A percentile compares a stretch with the other conserved stretches of the same genome.
Conservation (phyloP, 2,329 filamentous ascomycete species). For the Helotiales sp. region DNA sequence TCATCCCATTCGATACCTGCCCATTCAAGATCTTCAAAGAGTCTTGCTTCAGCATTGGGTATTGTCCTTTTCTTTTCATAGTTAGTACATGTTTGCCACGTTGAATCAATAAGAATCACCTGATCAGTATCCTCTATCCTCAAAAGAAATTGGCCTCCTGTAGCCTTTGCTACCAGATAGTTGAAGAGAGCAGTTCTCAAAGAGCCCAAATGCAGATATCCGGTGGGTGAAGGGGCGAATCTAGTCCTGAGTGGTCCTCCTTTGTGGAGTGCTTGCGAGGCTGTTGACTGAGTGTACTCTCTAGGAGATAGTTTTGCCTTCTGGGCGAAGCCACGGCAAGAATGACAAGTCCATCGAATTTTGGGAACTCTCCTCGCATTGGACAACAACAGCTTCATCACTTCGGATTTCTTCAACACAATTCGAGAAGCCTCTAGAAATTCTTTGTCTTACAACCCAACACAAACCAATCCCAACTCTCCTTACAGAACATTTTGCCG, state of each 20-base stretch:
- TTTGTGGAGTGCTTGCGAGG: slow-evolving; percentile 45
- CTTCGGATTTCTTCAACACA: slow-evolving; percentile 7
- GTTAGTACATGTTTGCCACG: slow-evolving; percentile 23
- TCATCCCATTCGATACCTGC: slow-evolving; percentile 93
- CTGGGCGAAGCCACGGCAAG: slow-evolving; percentile 29
- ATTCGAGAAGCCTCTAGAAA: slow-evolving; percentile 12
- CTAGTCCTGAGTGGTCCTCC: slow-evolving; percentile 72
- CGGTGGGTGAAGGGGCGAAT: slow-evolving; percentile 95
- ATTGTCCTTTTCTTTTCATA: slow-evolving; percentile 78
- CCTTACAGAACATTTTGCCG: slow-evolving; percentile 9
- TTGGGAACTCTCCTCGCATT: slow-evolving; percentile 21
- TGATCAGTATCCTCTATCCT: slow-evolving; percentile 96
- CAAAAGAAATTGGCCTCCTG: slow-evolving; percentile 87
- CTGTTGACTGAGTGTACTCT: slow-evolving; percentile 23
- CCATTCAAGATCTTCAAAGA: slow-evolving; percentile 85
- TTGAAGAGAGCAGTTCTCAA: slow-evolving; percentile 95
- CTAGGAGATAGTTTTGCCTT: neutral
- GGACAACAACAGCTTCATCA: slow-evolving; percentile 31
- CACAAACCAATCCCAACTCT: neutral
- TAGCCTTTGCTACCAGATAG: slow-evolving; percentile 85
- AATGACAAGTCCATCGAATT: slow-evolving; percentile 36
- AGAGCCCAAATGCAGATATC: slow-evolving; percentile 90
- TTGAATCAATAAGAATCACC: slow-evolving; percentile 51
- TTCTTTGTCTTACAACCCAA: neutral
- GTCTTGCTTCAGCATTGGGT: slow-evolving; percentile 73